A percentile compares a stretch with the other conserved stretches of the same genome.
phyloP scores from a whole-genome alignment of 495 filamentous ascomycete genomes.

The Daldinia vernicosa region DNA sequence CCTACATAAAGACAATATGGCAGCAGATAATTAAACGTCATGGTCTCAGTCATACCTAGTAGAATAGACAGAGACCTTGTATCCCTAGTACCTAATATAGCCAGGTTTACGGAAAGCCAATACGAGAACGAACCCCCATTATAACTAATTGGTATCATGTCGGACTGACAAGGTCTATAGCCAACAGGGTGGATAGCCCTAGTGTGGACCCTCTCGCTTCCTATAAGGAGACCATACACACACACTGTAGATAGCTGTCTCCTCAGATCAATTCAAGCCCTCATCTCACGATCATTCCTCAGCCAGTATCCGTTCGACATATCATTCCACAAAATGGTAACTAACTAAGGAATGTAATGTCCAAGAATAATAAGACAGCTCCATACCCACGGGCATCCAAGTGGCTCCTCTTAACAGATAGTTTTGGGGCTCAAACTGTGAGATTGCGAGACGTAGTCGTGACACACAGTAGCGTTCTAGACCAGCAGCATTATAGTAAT shows the following conservation, averaged over 20 bases:
- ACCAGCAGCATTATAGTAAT: background rate
- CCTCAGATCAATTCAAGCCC: no score
- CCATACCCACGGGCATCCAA: background rate
- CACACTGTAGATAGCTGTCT: no score
- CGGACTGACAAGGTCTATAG: no score
- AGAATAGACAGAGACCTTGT: background rate
- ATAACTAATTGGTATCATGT: no score
- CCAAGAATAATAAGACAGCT: no score
- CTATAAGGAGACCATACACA: no score
- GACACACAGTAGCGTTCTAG: background rate
- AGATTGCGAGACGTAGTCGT: background rate
- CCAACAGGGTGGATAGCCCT: no score
- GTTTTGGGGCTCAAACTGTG: background rate
- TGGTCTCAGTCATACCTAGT: background rate
- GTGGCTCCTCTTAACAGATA: background rate
- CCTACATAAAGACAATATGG: background rate
- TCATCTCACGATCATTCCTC: no score
- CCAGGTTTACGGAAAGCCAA: background rate
- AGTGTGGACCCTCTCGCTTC: no score
- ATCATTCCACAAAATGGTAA: no score
- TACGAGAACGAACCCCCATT: background rate
- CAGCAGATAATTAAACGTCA: background rate
- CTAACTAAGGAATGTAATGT: no score
- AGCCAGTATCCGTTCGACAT: no score
- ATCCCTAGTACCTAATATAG: background rate